Conservation (phyloP, 192 early-diverging fungal genomes). For the Coemansia sp. region DNA sequence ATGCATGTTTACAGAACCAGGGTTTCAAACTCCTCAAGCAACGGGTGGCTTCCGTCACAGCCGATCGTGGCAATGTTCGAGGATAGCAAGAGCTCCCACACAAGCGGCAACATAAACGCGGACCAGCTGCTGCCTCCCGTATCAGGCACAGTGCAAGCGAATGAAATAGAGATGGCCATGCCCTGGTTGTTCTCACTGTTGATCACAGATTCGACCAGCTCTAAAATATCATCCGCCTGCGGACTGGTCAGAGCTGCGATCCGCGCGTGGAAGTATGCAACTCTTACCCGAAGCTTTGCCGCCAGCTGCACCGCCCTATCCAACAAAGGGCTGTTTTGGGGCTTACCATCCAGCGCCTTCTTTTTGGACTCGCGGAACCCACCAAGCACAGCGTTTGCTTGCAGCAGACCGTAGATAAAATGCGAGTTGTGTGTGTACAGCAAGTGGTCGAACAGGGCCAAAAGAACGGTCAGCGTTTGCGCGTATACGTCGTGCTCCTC, state of each 20-base stretch:
- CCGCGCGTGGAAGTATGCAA: conserved; percentile 54
- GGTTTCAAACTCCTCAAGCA: conserved; percentile 45
- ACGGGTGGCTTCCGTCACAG: conserved; percentile 11
- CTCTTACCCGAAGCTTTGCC: conserved; percentile 38
- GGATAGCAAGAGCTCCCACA: conserved; percentile 49
- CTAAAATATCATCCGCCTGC: conserved; percentile 40
- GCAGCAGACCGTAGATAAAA: conserved; percentile 50
- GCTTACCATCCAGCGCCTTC: neutral
- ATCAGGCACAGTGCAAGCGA: neutral
- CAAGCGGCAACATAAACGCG: conserved; percentile 48
- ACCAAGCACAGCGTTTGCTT: conserved; percentile 34
- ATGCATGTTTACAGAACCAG: conserved; percentile 22
- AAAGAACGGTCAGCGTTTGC: conserved; percentile 30
- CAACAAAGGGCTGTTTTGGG: neutral
- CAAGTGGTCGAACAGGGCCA: conserved; percentile 39
- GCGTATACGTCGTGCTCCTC: conserved; percentile 38
- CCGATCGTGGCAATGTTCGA: conserved; percentile 23
- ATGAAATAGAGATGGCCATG: conserved; percentile 4
- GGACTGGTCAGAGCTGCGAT: conserved; percentile 35
- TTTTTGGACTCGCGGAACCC: conserved; percentile 22
- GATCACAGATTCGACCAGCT: conserved; percentile 29
- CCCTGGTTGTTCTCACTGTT: conserved; percentile 9
- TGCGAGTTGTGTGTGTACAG: conserved; percentile 48
- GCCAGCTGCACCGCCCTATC: conserved; percentile 21
- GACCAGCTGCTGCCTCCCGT: conserved; percentile 13